Evolutionary conservation across 306 rosid genomes (phyloP), one percentile per base, ranked within the genome.

Genomic region (Quercus robur): DNA sequence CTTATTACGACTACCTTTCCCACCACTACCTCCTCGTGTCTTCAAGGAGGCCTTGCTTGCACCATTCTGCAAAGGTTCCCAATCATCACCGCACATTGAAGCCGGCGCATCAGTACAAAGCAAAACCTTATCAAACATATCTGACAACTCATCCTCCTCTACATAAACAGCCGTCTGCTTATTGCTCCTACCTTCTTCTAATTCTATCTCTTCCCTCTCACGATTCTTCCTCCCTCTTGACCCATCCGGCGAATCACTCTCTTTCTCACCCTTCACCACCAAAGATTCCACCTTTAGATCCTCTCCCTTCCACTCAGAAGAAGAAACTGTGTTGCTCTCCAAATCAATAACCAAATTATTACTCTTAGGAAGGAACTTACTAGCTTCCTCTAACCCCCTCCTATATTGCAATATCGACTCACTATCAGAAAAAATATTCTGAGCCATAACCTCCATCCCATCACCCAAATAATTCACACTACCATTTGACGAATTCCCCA

Each of bases 41-140:
- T 31, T 25, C 46, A 18, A 31, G 46, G 49, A 15, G 13, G 49
- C 64, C 15, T 21, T 21, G 28, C 64, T 21, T 58, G 5, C 71
- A 17, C 6, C 61, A 46, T 52, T 58, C 4, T 76, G 79, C 68
- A 86, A 63, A 57, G 78, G 25, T 76, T 64, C 74, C 12, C 3
- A 14, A 44, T 19, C 9, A 33, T 33, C 38, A 51, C 0, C 13
- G 8, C 74, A 75, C 79, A 74, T 0, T 59, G 30, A 51, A 28
- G 28, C 17, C 1, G 82, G 82, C 0, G 71, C 14, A 31, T 33
- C 49, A 44, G 51, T 44, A 7, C 51, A 44, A 56, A 86, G 86
- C 80, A 86, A 80, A 70, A 86, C 86, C 62, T 11, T 82, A 73
- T 87, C 90, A 56, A 87, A 81, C 81, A 75, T 66, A 2, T 75